phyloP scores from a whole-genome alignment of 2,329 filamentous ascomycete genomes.

The Epichloe hybrida region DNA sequence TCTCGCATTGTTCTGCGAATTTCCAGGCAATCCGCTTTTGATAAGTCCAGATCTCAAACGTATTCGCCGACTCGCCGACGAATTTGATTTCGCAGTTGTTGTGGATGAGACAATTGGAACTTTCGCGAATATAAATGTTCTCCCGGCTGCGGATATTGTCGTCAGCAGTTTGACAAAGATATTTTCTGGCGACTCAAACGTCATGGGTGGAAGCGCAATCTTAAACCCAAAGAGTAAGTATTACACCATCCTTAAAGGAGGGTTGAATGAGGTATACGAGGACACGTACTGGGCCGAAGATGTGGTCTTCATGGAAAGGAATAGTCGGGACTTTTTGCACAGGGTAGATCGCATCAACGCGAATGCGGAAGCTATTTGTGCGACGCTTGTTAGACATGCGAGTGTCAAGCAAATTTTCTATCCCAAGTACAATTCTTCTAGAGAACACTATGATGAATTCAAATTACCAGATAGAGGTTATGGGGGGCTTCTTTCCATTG shows the following conservation, averaged over 20 bases:
- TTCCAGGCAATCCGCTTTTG: slow-evolving; percentile 83
- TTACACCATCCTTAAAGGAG: slow-evolving; percentile 55
- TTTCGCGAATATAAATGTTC: slow-evolving; percentile 87
- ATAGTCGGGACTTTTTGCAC: slow-evolving; percentile 79
- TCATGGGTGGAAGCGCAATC: slow-evolving; percentile 78
- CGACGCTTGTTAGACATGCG: slow-evolving; percentile 47
- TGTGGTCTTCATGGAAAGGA: slow-evolving; percentile 86
- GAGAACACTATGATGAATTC: slow-evolving; percentile 64
- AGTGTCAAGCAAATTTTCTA: slow-evolving; percentile 73
- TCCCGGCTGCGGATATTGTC: slow-evolving; percentile 79
- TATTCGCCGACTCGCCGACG: slow-evolving; percentile 67
- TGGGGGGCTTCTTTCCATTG: slow-evolving; percentile 76
- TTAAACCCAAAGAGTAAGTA: slow-evolving; percentile 53
- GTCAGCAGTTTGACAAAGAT: slow-evolving; percentile 94
- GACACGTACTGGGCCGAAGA: slow-evolving; percentile 94
- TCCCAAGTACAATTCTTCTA: slow-evolving; percentile 63
- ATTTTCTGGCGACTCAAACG: slow-evolving; percentile 94
- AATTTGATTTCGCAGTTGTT: slow-evolving; percentile 78
- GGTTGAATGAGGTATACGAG: slow-evolving; percentile 56
- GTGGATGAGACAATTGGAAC: slow-evolving; percentile 96
- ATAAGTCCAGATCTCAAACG: slow-evolving; percentile 70
- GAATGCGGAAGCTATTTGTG: slow-evolving; percentile 74
- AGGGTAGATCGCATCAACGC: slow-evolving; percentile 73
- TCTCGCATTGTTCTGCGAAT: slow-evolving; percentile 83
- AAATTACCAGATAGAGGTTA: slow-evolving; percentile 66